Percentiles rank a stretch among this genome's conserved stretches.
phyloP scores from a whole-genome alignment of 192 early-diverging fungal species.

The Obelidium mucronatum region DNA sequence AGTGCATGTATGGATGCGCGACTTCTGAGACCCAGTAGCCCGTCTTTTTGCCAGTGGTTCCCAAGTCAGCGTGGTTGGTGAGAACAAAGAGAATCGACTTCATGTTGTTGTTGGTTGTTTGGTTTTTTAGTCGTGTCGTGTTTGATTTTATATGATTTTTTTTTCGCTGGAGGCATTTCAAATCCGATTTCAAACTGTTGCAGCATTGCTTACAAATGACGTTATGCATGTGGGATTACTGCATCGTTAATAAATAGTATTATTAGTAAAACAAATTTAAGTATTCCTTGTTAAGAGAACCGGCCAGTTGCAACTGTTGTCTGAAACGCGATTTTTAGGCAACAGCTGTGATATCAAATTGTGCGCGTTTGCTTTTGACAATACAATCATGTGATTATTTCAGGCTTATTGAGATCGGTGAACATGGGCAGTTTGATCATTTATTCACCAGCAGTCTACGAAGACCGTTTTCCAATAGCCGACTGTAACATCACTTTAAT shows the following conservation, averaged over 20 bases:
- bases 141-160: background rate
- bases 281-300: no score
- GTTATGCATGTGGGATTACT: background rate
- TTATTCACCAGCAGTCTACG: background rate
- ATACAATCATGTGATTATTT: background rate
- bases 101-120: slow-evolving; percentile 2
- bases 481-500: slow-evolving; percentile 24
- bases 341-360: background rate
- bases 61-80: slow-evolving; percentile 47
- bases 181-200: background rate
- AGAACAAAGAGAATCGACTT: slow-evolving; percentile 48
- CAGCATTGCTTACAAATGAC: background rate
- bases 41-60: slow-evolving; percentile 39
- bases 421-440: background rate
- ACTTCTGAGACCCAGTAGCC: slow-evolving; percentile 53
- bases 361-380: background rate
- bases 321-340: no score
- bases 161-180: slow-evolving; percentile 1
- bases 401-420: background rate
- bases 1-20: slow-evolving; percentile 58
- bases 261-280: background rate
- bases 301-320: no score
- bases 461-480: background rate
- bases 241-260: background rate
- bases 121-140: background rate